Conservation (phyloP, 2,329 filamentous ascomycete species). For the Bipolaris sorokiniana region DNA sequence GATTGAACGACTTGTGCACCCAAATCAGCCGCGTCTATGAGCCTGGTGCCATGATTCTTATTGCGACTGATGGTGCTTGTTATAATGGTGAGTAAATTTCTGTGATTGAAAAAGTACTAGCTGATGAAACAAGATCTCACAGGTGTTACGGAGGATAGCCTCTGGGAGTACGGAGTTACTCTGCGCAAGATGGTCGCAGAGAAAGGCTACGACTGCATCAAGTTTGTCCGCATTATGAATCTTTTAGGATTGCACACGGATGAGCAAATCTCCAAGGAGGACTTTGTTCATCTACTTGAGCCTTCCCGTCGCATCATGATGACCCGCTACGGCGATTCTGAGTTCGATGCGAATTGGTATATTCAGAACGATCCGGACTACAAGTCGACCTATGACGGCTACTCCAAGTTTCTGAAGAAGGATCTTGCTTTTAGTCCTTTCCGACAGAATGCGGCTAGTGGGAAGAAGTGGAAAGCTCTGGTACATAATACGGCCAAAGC, state of each 20-base stretch:
- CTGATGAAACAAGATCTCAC: slow-evolving; percentile 35
- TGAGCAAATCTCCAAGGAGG: too few relatives aligned
- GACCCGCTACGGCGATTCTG: background rate
- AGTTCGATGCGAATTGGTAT: background rate
- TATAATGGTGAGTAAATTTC: slow-evolving; percentile 42
- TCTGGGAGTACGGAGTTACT: background rate
- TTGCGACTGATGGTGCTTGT: slow-evolving; percentile 51
- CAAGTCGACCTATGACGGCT: too few relatives aligned
- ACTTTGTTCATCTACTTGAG: background rate
- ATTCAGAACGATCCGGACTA: background rate
- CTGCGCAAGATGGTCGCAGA: background rate
- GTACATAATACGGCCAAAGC: background rate
- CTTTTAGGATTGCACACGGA: background rate
- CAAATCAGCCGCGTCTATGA: slow-evolving; percentile 46
- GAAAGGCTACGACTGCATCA: background rate
- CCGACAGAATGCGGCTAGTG: background rate
- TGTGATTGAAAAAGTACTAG: background rate
- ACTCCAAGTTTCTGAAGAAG: too few relatives aligned
- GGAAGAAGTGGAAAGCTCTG: background rate
- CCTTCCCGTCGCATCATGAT: background rate
- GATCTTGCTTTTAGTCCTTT: too few relatives aligned
- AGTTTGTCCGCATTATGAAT: background rate
- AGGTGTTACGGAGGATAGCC: background rate
- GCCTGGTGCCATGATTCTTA: slow-evolving; percentile 47
- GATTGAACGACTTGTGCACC: slow-evolving; percentile 51